phyloP scores from a whole-genome alignment of 1,284 basidiomycete genomes.

The Papiliotrema fonsecae region DNA sequence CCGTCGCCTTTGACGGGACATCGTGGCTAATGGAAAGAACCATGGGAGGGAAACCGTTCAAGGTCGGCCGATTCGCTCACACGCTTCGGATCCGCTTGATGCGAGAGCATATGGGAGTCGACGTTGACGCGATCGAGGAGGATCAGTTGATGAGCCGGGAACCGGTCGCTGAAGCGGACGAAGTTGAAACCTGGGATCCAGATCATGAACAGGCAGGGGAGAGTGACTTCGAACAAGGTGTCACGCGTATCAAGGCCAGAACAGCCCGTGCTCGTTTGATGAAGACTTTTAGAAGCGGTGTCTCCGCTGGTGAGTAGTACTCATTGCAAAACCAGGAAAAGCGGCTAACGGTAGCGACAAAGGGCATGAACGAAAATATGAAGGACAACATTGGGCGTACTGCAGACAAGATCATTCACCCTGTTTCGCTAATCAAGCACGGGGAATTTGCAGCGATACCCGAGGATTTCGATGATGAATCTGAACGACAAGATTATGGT shows the following conservation, averaged over 20 bases:
- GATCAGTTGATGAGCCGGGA: conserved; percentile 62
- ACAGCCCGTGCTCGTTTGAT: conserved; percentile 31
- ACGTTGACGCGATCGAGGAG: conserved; percentile 84
- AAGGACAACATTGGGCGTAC: conserved; percentile 46
- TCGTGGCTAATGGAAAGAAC: conserved; percentile 52
- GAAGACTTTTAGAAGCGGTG: conserved; percentile 29
- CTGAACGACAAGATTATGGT: conserved; percentile 57
- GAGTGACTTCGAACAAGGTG: conserved; percentile 32
- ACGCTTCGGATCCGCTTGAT: conserved; percentile 88
- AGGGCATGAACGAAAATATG: conserved; percentile 44
- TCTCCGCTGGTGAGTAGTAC: conserved; percentile 29
- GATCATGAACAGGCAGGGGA: conserved; percentile 63
- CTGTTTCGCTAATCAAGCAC: conserved; percentile 30
- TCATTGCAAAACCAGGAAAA: neutral
- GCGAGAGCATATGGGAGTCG: conserved; percentile 92
- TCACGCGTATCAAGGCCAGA: conserved; percentile 44
- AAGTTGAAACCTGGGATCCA: conserved; percentile 71
- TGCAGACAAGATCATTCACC: conserved; percentile 52
- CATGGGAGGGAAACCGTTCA: conserved; percentile 92
- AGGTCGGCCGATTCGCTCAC: conserved; percentile 95
- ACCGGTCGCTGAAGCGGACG: conserved; percentile 55
- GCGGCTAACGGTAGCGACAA: conserved; percentile 30
- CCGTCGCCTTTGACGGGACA: neutral
- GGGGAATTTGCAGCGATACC: conserved; percentile 28
- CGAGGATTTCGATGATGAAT: conserved; percentile 48